Percentiles rank a stretch among this genome's conserved stretches.
These are phyloP conservation scores for Thymus quinquecostatus DNA, from an alignment of 257 asterid species.

Conservation along the genomic window DNA sequence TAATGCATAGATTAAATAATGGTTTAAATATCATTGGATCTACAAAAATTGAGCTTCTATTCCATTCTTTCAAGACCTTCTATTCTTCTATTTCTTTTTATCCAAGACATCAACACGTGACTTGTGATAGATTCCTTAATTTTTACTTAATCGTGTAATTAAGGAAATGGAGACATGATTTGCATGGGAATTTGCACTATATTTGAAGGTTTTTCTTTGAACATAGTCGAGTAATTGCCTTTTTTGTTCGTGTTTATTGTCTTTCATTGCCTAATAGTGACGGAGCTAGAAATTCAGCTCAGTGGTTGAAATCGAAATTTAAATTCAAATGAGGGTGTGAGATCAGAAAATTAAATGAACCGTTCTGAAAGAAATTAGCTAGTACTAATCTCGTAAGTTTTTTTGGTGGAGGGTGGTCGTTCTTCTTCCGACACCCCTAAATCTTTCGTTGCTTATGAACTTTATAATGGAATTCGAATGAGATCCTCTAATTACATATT, in stretches of 20 bases:
- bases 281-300: no score
- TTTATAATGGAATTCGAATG: no score
- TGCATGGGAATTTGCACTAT: constrained; percentile 30
- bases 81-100: constrained; percentile 44
- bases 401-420: no score
- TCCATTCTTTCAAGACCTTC: constrained; percentile 37
- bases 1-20: constrained; percentile 19
- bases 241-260: constrained; percentile 23
- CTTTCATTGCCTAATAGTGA: not conserved
- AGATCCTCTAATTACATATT: not conserved
- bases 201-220: not conserved
- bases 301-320: no score
- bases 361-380: no score
- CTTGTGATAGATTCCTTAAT: constrained; percentile 50
- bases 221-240: constrained; percentile 15
- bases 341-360: no score
- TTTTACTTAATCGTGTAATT: constrained; percentile 32
- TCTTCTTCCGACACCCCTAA: no score
- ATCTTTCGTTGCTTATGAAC: no score
- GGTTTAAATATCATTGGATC: constrained; percentile 42
- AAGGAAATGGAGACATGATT: constrained; percentile 15
- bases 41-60: constrained; percentile 39
- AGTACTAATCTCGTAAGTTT: no score
- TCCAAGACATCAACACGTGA: constrained; percentile 46
- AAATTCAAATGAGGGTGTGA: no score